Base-by-base conservation (phyloP, 345 rosid species). In the Sisymbrium irio region DNA sequence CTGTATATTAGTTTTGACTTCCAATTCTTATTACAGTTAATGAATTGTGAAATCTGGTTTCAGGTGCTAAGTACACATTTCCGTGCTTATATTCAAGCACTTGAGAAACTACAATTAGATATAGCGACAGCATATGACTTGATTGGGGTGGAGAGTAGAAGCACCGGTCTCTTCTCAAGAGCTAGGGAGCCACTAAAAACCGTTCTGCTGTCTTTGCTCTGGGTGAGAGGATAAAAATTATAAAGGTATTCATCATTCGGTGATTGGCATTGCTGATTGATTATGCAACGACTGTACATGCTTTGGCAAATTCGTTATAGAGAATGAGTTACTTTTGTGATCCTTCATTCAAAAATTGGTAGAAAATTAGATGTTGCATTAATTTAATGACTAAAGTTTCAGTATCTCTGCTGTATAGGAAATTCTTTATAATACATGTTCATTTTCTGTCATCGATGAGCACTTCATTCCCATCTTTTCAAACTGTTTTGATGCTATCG, bases 181-280 rank as follows among this genome's bases (percentile, higher is more conserved):
- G 86, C 86, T 69, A 90, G 98, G 78, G 98, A 92, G 81, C 94
- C 91, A 55, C 51, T 79, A 95, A 95, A 85, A 95, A 95, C 45
- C 88, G 96, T 65, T 90, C 99, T 65, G 92, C 97, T 32, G 96
- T 92, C 63, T 95, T 79, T 92, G 96, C 98, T n/a, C n/a, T n/a
- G n/a, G n/a, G n/a, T n/a, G n/a, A n/a, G n/a, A n/a, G n/a, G n/a
- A n/a, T n/a, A n/a, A 90, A 84, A 67, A 82, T 95, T 80, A 85
- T 95, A 77, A 95, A 95, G 98, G 97, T 92, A 80, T 60, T 25
- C 47, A 58, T 65, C 57, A 33, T 58, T 46, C 1, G 20, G 44
- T 50, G 49, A 56, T 32, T 56, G 36, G 55, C 71, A 63, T 62
- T 63, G n/a, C 42, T 35, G 27, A 35, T 55, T 61, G 14, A 22